Evolutionary conservation across 441 rosid species (phyloP), one percentile per base, ranked within the genome.

Genomic region (Populus hybrid): DNA sequence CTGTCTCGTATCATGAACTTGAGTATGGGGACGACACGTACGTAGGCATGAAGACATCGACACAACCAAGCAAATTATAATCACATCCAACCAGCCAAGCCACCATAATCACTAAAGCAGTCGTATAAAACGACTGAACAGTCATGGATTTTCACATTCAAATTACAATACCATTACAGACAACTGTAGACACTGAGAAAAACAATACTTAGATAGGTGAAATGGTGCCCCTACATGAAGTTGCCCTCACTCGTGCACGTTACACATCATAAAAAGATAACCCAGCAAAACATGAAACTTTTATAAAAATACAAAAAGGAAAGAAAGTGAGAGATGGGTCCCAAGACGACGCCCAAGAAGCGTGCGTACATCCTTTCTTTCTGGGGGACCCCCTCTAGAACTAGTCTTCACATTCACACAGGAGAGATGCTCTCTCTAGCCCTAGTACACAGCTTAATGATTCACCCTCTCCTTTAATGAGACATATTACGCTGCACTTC

Each of bases 341-440:
- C 90, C 87, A 76, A 79, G 64, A 73, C 80, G 64, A 73, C 80
- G 46, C 72, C 71, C 19, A 69, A 63, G 74, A 79, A 69, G 90
- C 88, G 90, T 87, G 90, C 89, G 46, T 68, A 73, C 65, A 59
- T 69, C 65, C 75, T 40, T 76, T 30, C 32, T 30, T 83, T 73
- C 67, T 65, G 10, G 11, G 83, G 87, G 82, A 76, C 84, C 86
- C 11, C 77, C 6, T 0, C 18, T 50, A 30, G 32, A 30, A 76
- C 76, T 9, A 82, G 85, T 77, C 86, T 82, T 76, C 84, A 72
- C 79, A 69, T 86, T 86, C 83, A 85, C 85, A 81, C 75, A 71
- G 64, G 75, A 79, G 83, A 64, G 76, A 76, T 77, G 34, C 85
- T 85, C 80, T 85, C 84, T 74, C 85, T 65, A 67, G 65, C 80